A percentile compares a stretch with the other conserved stretches of the same genome.
Conservation (phyloP, 208 protist genomes). For the Leishmania amazonensis region DNA sequence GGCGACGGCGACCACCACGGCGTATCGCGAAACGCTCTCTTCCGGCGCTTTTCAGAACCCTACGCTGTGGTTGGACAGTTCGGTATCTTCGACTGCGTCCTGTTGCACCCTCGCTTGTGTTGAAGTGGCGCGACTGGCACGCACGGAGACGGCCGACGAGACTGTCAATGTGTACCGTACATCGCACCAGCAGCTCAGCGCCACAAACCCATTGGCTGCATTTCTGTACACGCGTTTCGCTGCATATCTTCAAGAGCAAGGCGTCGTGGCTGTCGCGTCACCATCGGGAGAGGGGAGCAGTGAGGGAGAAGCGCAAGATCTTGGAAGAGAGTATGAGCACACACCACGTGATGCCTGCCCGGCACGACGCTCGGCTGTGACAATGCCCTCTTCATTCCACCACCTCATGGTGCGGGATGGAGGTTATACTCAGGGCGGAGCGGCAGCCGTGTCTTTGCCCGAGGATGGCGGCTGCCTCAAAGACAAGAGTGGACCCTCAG, state of each 20-base stretch:
- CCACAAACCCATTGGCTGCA: slow-evolving; percentile 5
- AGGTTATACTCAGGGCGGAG: not conserved
- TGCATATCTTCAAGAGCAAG: not conserved
- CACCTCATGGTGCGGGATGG: not conserved
- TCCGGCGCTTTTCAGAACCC: not conserved
- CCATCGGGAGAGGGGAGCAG: not conserved
- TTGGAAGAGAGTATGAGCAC: not conserved
- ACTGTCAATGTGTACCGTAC: not conserved
- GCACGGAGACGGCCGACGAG: not conserved
- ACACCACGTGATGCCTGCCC: not conserved
- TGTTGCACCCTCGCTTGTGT: slow-evolving; percentile 14
- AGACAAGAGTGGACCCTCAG: not conserved
- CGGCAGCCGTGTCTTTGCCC: not conserved
- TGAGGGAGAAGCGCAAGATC: not conserved
- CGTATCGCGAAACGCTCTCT: not conserved
- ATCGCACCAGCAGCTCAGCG: not conserved
- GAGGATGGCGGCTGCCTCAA: not conserved
- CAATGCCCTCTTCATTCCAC: not conserved
- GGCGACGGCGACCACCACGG: not conserved
- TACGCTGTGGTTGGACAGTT: not conserved
- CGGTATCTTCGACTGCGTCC: not conserved
- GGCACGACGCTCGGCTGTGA: not conserved
- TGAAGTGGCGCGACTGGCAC: slow-evolving; percentile 2
- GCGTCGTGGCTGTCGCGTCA: not conserved
- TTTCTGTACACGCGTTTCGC: slow-evolving; percentile 1